phyloP scores from a whole-genome alignment of 208 protist genomes.

The Leishmania tarentolae region DNA sequence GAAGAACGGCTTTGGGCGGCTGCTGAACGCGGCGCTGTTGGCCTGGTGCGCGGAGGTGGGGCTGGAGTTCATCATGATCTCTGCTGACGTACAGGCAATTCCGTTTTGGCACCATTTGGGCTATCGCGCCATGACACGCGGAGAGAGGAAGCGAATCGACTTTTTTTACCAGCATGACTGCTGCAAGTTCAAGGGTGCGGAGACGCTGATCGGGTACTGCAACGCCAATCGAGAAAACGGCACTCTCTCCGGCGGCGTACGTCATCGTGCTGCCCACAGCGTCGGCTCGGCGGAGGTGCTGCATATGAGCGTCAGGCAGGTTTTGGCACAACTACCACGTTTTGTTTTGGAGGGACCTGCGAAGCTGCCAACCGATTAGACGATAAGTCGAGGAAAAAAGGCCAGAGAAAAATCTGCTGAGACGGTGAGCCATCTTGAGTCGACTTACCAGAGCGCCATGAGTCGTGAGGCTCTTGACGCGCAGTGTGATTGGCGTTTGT shows the following conservation, averaged over 20 bases:
- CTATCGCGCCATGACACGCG: constrained; percentile 73
- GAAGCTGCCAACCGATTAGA: constrained; percentile 37
- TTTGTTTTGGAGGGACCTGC: constrained; percentile 47
- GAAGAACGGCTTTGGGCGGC: constrained; percentile 72
- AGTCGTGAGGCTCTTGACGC: neutral
- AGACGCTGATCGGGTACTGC: constrained; percentile 88
- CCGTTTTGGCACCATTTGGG: constrained; percentile 82
- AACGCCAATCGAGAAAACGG: neutral
- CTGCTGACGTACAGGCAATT: constrained; percentile 84
- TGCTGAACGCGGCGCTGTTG: constrained; percentile 77
- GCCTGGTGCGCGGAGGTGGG: constrained; percentile 60
- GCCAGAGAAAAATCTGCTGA: neutral
- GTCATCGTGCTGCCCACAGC: neutral
- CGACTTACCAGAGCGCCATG: neutral
- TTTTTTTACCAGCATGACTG: constrained; percentile 91
- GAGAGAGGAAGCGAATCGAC: constrained; percentile 74
- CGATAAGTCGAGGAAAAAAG: neutral
- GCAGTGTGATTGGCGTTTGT: neutral
- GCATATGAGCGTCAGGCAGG: constrained; percentile 18
- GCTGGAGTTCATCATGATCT: constrained; percentile 88
- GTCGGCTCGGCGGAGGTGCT: constrained; percentile 2
- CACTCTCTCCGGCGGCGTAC: neutral
- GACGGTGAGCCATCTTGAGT: neutral
- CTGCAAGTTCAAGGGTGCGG: constrained; percentile 82
- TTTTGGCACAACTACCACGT: constrained; percentile 46